phyloP scores from a whole-genome alignment of 345 rosid genomes.

The Diplotaxis tenuifolia region DNA sequence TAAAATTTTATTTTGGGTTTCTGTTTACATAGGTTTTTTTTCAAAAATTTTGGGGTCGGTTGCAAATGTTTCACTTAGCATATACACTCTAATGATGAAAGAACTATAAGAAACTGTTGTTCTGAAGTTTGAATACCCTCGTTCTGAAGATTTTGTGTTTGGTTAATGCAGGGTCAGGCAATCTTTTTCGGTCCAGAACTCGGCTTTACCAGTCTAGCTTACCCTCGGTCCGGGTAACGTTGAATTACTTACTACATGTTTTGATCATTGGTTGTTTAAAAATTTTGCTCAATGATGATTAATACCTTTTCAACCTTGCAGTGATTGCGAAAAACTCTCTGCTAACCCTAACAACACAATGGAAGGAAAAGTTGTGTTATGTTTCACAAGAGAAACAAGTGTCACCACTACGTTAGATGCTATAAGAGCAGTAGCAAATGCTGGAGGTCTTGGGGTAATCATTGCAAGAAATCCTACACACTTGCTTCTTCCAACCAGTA shows the following conservation, averaged over 20 bases:
- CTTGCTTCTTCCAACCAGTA: not conserved
- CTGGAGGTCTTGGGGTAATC: slow-evolving; percentile 57
- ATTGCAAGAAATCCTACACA: slow-evolving; percentile 49
- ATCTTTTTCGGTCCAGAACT: slow-evolving; percentile 42
- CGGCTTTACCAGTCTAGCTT: slow-evolving; percentile 42
- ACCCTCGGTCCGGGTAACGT: slow-evolving; percentile 28
- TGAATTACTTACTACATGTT: not conserved
- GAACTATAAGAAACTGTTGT: not conserved
- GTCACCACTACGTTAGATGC: not conserved
- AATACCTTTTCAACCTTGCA: not conserved
- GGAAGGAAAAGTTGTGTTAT: slow-evolving; percentile 54
- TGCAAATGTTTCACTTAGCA: too few relatives aligned
- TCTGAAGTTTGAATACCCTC: not conserved
- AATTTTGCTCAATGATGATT: too few relatives aligned
- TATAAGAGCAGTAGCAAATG: not conserved
- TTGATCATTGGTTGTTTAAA: not conserved
- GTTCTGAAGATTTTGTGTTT: not conserved
- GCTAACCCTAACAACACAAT: not conserved
- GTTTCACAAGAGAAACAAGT: slow-evolving; percentile 35
- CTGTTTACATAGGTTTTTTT: too few relatives aligned
- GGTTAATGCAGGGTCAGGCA: slow-evolving; percentile 48
- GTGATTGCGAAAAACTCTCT: not conserved
- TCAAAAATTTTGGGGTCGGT: too few relatives aligned
- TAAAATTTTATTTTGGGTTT: too few relatives aligned
- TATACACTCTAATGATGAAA: too few relatives aligned